Evolutionary conservation across 202 grass and related monocot species (phyloP).

Genomic region (Schoenoplectus triqueter): DNA sequence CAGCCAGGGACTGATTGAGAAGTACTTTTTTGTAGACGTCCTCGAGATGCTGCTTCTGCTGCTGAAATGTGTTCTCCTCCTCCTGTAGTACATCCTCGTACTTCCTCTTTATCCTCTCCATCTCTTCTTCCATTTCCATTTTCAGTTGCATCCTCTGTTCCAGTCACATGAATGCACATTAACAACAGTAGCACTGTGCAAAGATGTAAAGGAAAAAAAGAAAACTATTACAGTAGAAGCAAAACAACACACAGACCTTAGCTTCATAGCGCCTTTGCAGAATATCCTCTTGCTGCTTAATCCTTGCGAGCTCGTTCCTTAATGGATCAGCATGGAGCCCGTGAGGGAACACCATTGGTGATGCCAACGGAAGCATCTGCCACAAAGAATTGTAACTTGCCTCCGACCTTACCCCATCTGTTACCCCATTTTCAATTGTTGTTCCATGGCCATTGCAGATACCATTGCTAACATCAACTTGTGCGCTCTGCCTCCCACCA

Average conservation of each 20-base stretch:
- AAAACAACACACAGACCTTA: slow-evolving; percentile 36
- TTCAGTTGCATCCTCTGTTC: slow-evolving; percentile 62
- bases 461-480: slow-evolving; percentile 4
- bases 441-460: background rate
- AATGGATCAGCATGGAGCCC: slow-evolving; percentile 67
- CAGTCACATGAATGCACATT: slow-evolving; percentile 31
- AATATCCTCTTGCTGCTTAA: slow-evolving; percentile 55
- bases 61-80: slow-evolving; percentile 59
- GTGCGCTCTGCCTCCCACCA: slow-evolving; percentile 5
- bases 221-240: slow-evolving; percentile 16
- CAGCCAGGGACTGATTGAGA: slow-evolving; percentile 84
- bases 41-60: slow-evolving; percentile 55
- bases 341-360: slow-evolving; percentile 62
- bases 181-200: background rate
- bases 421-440: background rate
- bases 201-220: background rate
- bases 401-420: slow-evolving; percentile 17
- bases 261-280: slow-evolving; percentile 18
- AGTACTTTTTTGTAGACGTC: slow-evolving; percentile 64
- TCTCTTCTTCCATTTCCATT: slow-evolving; percentile 61
- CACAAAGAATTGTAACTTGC: background rate
- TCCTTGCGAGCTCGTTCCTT: slow-evolving; percentile 81
- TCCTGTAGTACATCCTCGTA: slow-evolving; percentile 74
- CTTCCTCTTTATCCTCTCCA: slow-evolving; percentile 64
- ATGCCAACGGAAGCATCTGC: slow-evolving; percentile 64